Evolutionary conservation across 768 basidiomycete species (phyloP).

Genomic region (Boletus rubroflammeus): DNA sequence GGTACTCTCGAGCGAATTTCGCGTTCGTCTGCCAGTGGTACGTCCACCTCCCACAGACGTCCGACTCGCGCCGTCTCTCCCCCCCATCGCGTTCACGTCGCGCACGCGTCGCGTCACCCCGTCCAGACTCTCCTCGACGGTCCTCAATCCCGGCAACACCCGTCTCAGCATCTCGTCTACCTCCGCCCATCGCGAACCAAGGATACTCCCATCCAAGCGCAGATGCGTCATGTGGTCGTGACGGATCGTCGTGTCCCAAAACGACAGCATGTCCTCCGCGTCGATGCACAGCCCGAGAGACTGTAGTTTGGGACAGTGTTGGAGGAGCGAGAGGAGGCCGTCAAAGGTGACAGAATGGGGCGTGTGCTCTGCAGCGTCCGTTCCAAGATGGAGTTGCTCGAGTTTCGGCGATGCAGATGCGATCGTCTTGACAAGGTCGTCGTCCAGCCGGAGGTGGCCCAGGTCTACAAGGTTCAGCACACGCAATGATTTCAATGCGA

Average conservation of each 20-base stretch:
- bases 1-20: conserved; percentile 9
- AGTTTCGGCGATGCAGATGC: conserved; percentile 16
- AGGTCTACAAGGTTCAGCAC: conserved; percentile 13
- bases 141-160: conserved; percentile 20
- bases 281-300: conserved; percentile 11
- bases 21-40: conserved; percentile 12
- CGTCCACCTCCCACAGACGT: neutral
- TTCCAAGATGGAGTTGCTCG: conserved; percentile 13
- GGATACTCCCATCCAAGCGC: conserved; percentile 14
- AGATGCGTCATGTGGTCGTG: conserved; percentile 13
- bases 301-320: conserved; percentile 16
- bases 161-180: conserved; percentile 20
- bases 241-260: conserved; percentile 11
- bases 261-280: conserved; percentile 11
- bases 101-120: conserved; percentile 15
- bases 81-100: neutral
- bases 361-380: neutral
- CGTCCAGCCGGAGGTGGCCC: conserved; percentile 13
- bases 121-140: conserved; percentile 21
- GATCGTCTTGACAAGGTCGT: conserved; percentile 18
- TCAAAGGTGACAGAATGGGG: conserved; percentile 13
- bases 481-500: conserved; percentile 11
- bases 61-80: neutral
- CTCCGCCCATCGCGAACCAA: conserved; percentile 11
- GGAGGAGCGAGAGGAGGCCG: conserved; percentile 20